Conservation (phyloP, 805 yeast genomes). For the Isabelozyma gotoi region DNA sequence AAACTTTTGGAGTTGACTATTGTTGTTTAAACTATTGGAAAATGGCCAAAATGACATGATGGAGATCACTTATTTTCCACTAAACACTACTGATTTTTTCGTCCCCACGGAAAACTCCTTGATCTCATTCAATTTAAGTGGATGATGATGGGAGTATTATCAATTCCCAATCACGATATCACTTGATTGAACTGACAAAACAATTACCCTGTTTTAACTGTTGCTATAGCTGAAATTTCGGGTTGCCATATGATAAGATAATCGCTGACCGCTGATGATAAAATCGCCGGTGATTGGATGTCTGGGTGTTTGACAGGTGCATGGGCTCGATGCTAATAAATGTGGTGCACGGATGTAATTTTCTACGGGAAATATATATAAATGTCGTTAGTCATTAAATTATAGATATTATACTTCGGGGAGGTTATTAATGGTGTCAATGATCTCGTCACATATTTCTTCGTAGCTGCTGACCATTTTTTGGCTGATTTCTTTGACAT, state of each 20-base stretch:
- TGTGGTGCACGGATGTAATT: neutral
- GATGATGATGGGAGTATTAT: neutral
- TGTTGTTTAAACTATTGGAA: slow-evolving; percentile 33
- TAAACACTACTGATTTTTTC: too few species aligned
- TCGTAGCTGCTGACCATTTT: slow-evolving; percentile 49
- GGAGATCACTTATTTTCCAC: neutral
- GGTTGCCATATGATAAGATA: neutral
- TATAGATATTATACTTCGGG: slow-evolving; percentile 14
- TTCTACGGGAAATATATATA: neutral
- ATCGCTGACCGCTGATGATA: neutral
- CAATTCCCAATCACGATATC: neutral
- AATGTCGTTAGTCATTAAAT: neutral
- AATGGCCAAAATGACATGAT: slow-evolving; percentile 49
- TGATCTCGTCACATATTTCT: slow-evolving; percentile 40
- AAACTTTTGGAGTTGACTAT: slow-evolving; percentile 39
- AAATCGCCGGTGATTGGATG: neutral
- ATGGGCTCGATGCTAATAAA: neutral
- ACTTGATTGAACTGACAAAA: neutral
- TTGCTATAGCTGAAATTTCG: neutral
- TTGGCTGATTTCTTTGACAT: slow-evolving; percentile 47
- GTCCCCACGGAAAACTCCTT: neutral
- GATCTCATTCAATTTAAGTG: neutral
- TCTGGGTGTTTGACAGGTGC: neutral
- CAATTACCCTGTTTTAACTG: neutral
- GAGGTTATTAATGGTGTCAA: slow-evolving; percentile 27